Percentiles rank a stretch among this genome's conserved stretches.
Conservation (phyloP, 83 land plant genomes). For the Picea engelmannii region DNA sequence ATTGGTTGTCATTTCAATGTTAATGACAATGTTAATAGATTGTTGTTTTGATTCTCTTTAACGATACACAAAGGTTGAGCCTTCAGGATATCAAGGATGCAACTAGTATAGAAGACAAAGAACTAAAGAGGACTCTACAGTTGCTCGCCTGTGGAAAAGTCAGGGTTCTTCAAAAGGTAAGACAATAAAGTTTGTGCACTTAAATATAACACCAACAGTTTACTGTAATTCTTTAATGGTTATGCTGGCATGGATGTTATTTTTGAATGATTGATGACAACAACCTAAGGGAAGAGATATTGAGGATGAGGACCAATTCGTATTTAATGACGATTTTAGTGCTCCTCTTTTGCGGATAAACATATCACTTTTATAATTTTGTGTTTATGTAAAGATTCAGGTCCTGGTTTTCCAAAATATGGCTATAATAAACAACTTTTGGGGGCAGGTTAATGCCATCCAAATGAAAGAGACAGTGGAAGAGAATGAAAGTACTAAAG, state of each 20-base stretch:
- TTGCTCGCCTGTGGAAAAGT: conserved; percentile 99
- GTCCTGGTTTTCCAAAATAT: neutral
- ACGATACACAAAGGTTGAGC: conserved; percentile 79
- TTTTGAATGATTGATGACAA: conserved; percentile 30
- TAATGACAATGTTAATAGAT: conserved; percentile 50
- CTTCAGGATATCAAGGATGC: conserved; percentile 97
- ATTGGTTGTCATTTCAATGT: neutral
- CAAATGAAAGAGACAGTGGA: conserved; percentile 99
- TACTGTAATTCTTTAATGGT: neutral
- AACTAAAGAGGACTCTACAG: conserved; percentile 92
- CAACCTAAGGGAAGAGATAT: conserved; percentile 96
- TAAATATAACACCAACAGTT: neutral
- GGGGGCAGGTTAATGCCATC: conserved; percentile 85
- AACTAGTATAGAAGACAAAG: conserved; percentile 78
- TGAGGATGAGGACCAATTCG: conserved; percentile 85
- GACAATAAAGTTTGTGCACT: conserved; percentile 9
- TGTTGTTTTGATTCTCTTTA: conserved; percentile 95
- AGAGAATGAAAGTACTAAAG: conserved; percentile 98
- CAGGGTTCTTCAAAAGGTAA: conserved; percentile 85
- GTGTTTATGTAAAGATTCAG: neutral
- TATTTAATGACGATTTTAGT: conserved; percentile 88
- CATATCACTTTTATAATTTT: conserved; percentile 48
- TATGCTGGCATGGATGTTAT: neutral
- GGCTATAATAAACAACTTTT: conserved; percentile 8
- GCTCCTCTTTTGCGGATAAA: conserved; percentile 99